Evolutionary conservation across 2,329 filamentous ascomycete genomes (phyloP).

Genomic region (Fusarium protoensiforme): DNA sequence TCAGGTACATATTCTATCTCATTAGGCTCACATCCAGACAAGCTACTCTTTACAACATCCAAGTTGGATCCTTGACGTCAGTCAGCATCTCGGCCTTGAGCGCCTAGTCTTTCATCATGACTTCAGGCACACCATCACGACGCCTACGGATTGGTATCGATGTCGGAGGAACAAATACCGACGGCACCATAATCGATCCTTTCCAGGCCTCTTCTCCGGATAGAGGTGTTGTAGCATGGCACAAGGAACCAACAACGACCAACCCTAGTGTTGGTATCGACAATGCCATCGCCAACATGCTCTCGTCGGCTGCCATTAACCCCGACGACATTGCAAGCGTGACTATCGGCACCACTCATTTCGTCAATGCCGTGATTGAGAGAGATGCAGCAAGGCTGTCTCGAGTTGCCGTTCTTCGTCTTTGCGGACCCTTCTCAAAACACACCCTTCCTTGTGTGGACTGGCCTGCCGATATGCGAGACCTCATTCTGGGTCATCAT

Average conservation of each 20-base stretch:
- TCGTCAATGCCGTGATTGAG: slow-evolving; percentile 69
- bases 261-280: slow-evolving; percentile 61
- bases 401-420: slow-evolving; percentile 64
- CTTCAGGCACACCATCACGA: slow-evolving; percentile 4
- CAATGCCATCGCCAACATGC: slow-evolving; percentile 56
- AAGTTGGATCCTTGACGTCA: neutral
- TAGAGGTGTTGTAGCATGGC: slow-evolving; percentile 59
- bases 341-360: slow-evolving; percentile 67
- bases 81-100: neutral
- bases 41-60: neutral
- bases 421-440: slow-evolving; percentile 65
- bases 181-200: slow-evolving; percentile 62
- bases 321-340: slow-evolving; percentile 57
- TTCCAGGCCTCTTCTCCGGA: slow-evolving; percentile 46
- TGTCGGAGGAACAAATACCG: slow-evolving; percentile 65
- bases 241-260: slow-evolving; percentile 61
- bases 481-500: slow-evolving; percentile 58
- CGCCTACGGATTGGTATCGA: slow-evolving; percentile 57
- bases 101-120: slow-evolving; percentile 26
- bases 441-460: slow-evolving; percentile 63
- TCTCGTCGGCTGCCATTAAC: slow-evolving; percentile 47
- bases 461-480: slow-evolving; percentile 62
- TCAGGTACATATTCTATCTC: neutral
- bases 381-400: slow-evolving; percentile 60
- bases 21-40: neutral